Percentiles rank a stretch among this genome's conserved stretches.
These are phyloP conservation scores for Myrmaecium sp. DNA, from an alignment of 2,329 filamentous ascomycete genomes.

Conservation along the genomic window DNA sequence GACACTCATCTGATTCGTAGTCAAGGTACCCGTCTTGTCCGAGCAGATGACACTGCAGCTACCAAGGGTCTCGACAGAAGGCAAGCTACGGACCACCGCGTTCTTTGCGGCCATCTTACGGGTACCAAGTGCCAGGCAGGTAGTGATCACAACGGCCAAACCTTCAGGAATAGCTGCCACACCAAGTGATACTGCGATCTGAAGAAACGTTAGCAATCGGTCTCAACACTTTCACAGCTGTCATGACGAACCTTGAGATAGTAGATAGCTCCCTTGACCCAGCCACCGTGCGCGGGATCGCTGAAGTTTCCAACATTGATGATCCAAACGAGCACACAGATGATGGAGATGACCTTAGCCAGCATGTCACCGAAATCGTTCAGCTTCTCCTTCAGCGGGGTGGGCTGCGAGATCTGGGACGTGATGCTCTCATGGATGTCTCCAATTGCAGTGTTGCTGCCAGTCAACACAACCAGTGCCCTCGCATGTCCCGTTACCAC, in stretches of 20 bases:
- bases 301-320: slow-evolving; percentile 98
- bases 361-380: slow-evolving; percentile 94
- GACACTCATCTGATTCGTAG: slow-evolving; percentile 98
- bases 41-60: slow-evolving; percentile 99
- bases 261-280: slow-evolving; percentile 95
- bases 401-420: slow-evolving; percentile 92
- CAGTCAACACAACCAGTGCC: slow-evolving; percentile 80
- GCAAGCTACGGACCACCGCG: slow-evolving; percentile 86
- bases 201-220: not conserved
- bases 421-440: slow-evolving; percentile 99
- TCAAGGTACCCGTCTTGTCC: slow-evolving; percentile 95
- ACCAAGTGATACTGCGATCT: slow-evolving; percentile 90
- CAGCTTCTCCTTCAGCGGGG: slow-evolving; percentile 93
- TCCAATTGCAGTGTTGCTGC: slow-evolving; percentile 81
- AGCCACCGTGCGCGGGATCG: slow-evolving; percentile 81
- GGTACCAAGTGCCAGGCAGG: slow-evolving; percentile 86
- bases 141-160: slow-evolving; percentile 96
- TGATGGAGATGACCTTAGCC: slow-evolving; percentile 95
- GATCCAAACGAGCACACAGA: slow-evolving; percentile 91
- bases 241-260: slow-evolving; percentile 55
- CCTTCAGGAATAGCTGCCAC: slow-evolving; percentile 97
- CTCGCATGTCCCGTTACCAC: slow-evolving; percentile 88
- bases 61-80: slow-evolving; percentile 91
- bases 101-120: slow-evolving; percentile 99
- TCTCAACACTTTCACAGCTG: not conserved